phyloP scores from a whole-genome alignment of 768 basidiomycete genomes.

The Mycena amicta region DNA sequence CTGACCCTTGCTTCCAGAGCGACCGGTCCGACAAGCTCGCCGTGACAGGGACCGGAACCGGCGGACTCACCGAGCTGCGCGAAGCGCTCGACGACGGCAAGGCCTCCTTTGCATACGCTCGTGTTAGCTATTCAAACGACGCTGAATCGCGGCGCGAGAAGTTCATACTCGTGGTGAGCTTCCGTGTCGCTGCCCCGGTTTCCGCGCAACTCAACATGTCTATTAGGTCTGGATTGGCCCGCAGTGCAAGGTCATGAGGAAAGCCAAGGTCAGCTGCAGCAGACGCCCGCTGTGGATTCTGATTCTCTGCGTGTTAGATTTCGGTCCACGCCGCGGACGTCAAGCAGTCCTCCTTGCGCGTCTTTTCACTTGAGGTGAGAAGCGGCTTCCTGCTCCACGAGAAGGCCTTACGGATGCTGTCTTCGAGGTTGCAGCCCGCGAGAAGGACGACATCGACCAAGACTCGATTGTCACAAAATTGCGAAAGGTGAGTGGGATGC shows the following conservation, averaged over 20 bases:
- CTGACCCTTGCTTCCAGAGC: too few species aligned
- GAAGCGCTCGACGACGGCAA: conserved; percentile 68
- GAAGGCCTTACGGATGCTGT: too few species aligned
- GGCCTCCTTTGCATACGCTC: conserved; percentile 84
- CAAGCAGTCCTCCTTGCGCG: conserved; percentile 75
- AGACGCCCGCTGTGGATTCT: conserved; percentile 66
- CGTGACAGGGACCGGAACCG: conserved; percentile 78
- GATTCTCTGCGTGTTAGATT: conserved; percentile 87
- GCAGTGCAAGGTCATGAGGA: conserved; percentile 86
- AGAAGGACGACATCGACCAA: conserved; percentile 84
- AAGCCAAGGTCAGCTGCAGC: conserved; percentile 72
- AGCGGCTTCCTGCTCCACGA: too few species aligned
- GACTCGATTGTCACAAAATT: conserved; percentile 81
- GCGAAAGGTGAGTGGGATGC: conserved; percentile 79
- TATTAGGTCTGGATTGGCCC: conserved; percentile 76
- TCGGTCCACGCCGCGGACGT: conserved; percentile 91
- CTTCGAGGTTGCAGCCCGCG: conserved; percentile 80
- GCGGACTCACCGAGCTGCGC: conserved; percentile 77
- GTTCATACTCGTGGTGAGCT: conserved; percentile 71
- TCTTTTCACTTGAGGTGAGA: conserved; percentile 89
- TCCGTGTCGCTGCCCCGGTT: conserved; percentile 5
- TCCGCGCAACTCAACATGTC: conserved; percentile 11
- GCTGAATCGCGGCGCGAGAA: conserved; percentile 88
- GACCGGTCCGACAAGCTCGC: conserved; percentile 81
- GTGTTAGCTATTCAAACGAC: conserved; percentile 84